Conservation (phyloP, 129 eudicot genomes). For the Flaveria bidentis region DNA sequence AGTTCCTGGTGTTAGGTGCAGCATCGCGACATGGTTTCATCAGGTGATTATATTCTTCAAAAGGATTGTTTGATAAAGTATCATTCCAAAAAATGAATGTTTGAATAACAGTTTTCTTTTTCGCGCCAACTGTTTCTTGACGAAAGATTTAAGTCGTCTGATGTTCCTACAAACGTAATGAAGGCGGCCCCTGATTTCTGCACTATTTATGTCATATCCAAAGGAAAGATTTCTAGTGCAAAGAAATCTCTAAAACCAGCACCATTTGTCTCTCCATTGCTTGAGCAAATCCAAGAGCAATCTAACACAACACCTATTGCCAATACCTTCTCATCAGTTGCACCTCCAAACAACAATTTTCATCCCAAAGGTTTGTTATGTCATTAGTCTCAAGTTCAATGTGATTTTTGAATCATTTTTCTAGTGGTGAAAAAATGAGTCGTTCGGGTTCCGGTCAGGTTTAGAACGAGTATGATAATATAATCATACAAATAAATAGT, state of each 20-base stretch:
- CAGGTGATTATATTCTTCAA: slow-evolving; percentile 37
- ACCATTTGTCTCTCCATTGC: slow-evolving; percentile 60
- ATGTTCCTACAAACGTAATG: slow-evolving; percentile 52
- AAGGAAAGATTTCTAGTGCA: slow-evolving; percentile 70
- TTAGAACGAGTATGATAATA: not conserved
- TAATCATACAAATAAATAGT: not conserved
- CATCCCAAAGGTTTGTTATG: slow-evolving; percentile 33
- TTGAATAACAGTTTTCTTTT: slow-evolving; percentile 11
- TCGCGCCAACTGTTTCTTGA: not conserved
- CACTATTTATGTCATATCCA: slow-evolving; percentile 76
- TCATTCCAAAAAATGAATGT: not conserved
- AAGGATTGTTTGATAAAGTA: not conserved
- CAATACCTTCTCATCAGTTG: slow-evolving; percentile 25
- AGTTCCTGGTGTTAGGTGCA: slow-evolving; percentile 76
- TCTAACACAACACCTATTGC: slow-evolving; percentile 7
- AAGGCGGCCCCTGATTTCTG: slow-evolving; percentile 73
- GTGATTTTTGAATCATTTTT: not conserved
- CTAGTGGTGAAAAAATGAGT: not conserved
- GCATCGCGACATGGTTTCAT: slow-evolving; percentile 75
- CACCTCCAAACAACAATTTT: slow-evolving; percentile 36
- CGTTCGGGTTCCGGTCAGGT: not conserved
- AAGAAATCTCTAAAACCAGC: slow-evolving; percentile 55
- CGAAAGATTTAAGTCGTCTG: slow-evolving; percentile 58
- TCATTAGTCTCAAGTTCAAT: not conserved
- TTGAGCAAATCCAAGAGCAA: slow-evolving; percentile 33